Evolutionary conservation across 805 yeast species (phyloP), one percentile per base, ranked within the genome.

Genomic region (Kodamaea restingae): DNA sequence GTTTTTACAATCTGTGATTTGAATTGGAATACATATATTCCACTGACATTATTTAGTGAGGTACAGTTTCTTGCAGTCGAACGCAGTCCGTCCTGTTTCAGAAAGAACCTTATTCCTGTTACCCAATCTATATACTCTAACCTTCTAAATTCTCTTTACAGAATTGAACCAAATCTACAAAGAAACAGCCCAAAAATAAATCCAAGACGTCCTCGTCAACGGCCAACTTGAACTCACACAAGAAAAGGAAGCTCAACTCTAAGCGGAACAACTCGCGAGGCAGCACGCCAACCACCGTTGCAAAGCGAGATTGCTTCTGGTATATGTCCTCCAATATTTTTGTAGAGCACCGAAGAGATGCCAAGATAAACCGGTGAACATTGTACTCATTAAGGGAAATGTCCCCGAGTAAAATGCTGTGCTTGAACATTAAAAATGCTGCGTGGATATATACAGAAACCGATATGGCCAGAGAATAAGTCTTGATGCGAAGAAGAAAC

Each of bases 191-290:
- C 41, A 68, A 53, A 40, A 59, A 67, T 29, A 61, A 52, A 42
- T 56, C 49, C 38, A 70, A 47, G 12, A 56, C 48, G 25, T 48
- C 46, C 44, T 58, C 57, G 41, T 71, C 71, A 6, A 73, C 70
- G 32, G 65, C 67, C 40, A 78, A 55, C 35, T 73, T 70, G 52
- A 75, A 78, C 49, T 75, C 71, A 36, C 73, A 44, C 33, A 76
- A 50, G 47, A 71, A 73, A 41, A 78, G 54, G 28, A 77, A 58
- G 1, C 78, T 69, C 15, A 76, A 66, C 48, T 78, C 84, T 32
- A 78, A 55, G 18, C 64, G 58, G 39, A 64, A 57, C 35, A 78
- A 56, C 39, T 78, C 84, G 4, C 50, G 51, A 7, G 56, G 49
- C 33, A 59, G 61, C n/a, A 71, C 56, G 2, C 76, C 76, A 3